These are phyloP conservation scores for Chytridium lagenaria DNA, from an alignment of 371 early-diverging fungal genomes.

Conservation along the genomic window DNA sequence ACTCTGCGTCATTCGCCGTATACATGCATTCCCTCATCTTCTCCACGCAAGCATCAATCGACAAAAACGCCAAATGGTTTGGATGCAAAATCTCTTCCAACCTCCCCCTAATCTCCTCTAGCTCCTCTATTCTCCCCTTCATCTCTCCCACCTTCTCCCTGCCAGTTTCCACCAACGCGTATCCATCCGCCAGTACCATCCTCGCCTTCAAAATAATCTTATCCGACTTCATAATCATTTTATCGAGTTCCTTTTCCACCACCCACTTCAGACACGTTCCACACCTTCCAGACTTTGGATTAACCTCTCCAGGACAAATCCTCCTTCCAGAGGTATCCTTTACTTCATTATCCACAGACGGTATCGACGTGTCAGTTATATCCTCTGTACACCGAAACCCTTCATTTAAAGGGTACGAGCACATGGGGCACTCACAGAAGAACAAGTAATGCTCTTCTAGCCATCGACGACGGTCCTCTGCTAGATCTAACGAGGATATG, in stretches of 20 bases:
- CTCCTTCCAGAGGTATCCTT: not conserved
- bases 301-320: not conserved
- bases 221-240: not conserved
- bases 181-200: too few species aligned
- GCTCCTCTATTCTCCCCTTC: too few species aligned
- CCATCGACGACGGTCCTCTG: constrained; percentile 30
- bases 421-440: constrained; percentile 25
- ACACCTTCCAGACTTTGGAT: not conserved
- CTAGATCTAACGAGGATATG: constrained; percentile 21
- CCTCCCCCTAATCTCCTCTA: too few species aligned
- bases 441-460: constrained; percentile 35
- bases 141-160: too few species aligned
- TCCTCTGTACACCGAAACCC: not conserved
- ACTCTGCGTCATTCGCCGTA: not conserved
- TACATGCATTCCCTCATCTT: not conserved
- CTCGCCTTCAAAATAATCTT: not conserved
- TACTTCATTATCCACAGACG: not conserved
- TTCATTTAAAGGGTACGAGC: constrained; percentile 6
- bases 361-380: not conserved
- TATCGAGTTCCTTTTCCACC: not conserved
- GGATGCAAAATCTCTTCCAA: not conserved
- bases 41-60: not conserved
- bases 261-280: not conserved
- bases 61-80: not conserved
- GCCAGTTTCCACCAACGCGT: too few species aligned